Conservation (phyloP, 345 rosid species). For the Atalantia buxifolia region DNA sequence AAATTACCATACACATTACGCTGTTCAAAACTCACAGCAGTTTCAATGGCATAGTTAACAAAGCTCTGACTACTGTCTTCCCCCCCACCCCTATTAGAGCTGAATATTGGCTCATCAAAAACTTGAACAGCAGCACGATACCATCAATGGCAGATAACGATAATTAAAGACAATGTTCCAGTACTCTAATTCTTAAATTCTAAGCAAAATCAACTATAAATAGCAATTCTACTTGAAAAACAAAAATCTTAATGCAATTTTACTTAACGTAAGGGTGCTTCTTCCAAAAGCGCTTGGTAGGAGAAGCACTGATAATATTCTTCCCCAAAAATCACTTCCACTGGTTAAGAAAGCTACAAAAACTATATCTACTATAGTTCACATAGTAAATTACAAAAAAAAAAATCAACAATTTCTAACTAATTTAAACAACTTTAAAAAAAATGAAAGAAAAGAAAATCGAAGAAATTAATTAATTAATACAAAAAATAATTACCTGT, state of each 20-base stretch:
- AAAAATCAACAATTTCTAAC: not conserved
- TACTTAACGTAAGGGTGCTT: not conserved
- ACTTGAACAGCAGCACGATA: no score
- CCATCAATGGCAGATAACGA: not conserved
- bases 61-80: no score
- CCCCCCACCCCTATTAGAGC: no score
- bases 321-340: not conserved
- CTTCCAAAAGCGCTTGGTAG: not conserved
- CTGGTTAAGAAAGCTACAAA: not conserved
- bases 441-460: not conserved
- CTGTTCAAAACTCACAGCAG: not conserved
- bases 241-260: no score
- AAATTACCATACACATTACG: not conserved
- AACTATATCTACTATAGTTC: not conserved
- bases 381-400: not conserved
- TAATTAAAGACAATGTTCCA: not conserved
- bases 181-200: not conserved
- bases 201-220: no score
- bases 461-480: not conserved
- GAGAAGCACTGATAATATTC: not conserved
- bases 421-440: not conserved
- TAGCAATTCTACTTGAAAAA: no score
- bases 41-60: not conserved
- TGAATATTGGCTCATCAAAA: no score
- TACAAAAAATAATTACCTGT: slow-evolving; percentile 50